Evolutionary conservation across 2,329 filamentous ascomycete genomes (phyloP), one percentile per base, ranked within the genome.

Genomic region (Hymenotorrendiella dingleyae): DNA sequence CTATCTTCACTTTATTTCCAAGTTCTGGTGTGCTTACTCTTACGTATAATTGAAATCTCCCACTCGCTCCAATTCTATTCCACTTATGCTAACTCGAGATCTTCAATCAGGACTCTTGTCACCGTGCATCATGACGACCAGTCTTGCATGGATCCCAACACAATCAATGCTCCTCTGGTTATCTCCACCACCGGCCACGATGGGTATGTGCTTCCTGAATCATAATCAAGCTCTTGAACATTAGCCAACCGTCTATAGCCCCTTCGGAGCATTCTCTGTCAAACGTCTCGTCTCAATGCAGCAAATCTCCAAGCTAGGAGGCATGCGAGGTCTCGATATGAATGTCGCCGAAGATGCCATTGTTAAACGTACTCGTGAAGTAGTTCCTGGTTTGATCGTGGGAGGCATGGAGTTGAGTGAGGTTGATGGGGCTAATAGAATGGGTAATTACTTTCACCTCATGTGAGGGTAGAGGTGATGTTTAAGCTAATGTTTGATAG

Each of bases 71-170:
- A n/a, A n/a, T n/a, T n/a, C n/a, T n/a, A n/a, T n/a, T n/a, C n/a
- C n/a, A n/a, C n/a, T n/a, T n/a, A n/a, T n/a, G n/a, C n/a, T n/a
- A n/a, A n/a, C n/a, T n/a, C n/a, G n/a, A n/a, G n/a, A n/a, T n/a
- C n/a, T n/a, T n/a, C n/a, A n/a, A n/a, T n/a, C n/a, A n/a, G n/a
- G n/a, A 95, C 89, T 1, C 76, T 95, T 20, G 89, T 95, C 36
- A 79, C 82, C 32, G 85, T 91, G 73, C 84, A 90, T 65, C 85
- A 90, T 65, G 84, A 89, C 62, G 85, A 91, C 63, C 88, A 94
- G 70, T 86, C 80, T 48, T 95, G 89, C 82, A 94, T 95, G 89
- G 90, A 95, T 65, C 89, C 89, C 54, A 94, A 93, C 78, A 95
- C 89, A 58, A 94, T 95, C 76, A 95, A 94, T 62, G 87, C 88